Evolutionary conservation across 2,329 filamentous ascomycete genomes (phyloP), one percentile per base, ranked within the genome.

Genomic region (Aspergillus sojae): DNA sequence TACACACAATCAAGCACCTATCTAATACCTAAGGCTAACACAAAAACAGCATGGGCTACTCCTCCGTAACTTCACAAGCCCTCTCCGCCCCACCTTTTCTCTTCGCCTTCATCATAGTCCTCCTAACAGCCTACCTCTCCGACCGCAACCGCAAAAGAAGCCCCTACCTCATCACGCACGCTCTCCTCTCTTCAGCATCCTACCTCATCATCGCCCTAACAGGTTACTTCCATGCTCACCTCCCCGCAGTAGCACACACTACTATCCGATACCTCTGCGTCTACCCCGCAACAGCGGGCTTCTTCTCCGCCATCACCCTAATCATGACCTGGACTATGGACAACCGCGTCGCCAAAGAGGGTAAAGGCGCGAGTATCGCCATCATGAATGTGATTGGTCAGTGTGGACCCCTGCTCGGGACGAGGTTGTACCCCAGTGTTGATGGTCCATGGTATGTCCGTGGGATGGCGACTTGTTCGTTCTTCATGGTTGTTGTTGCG

Each of bases 261-360:
- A 68, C 75, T 39, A 78, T 83, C 61, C 78, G 92, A 21, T 97
- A 97, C 72, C 70, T 89, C 6, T 91, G 89, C 61, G 84, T 96
- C 9, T 96, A 90, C 74, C 92, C 92, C 0, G 92, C 93, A 2
- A 86, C 89, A 2, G 81, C 88, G 0, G 93, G 93, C 4, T 95
- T 96, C 78, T 94, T 96, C 82, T 89, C 86, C 64, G 90, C 92
- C 23, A 91, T 96, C 62, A 93, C 92, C 0, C 84, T 96, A 36
- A 90, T 94, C 68, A 91, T 97, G 62, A 90, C 92, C 1, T 97
- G 93, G 93, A 92, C 87, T 41, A 86, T 97, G 72, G 96, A 96
- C 74, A 97, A 96, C 76, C 91, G 95, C 74, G 80, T 85, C 59
- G 88, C 83, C 14, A 87, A 89, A 65, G 86, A 86, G 58, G 86